Base-by-base conservation (phyloP, 345 rosid species). In the Noccaea caerulescens region DNA sequence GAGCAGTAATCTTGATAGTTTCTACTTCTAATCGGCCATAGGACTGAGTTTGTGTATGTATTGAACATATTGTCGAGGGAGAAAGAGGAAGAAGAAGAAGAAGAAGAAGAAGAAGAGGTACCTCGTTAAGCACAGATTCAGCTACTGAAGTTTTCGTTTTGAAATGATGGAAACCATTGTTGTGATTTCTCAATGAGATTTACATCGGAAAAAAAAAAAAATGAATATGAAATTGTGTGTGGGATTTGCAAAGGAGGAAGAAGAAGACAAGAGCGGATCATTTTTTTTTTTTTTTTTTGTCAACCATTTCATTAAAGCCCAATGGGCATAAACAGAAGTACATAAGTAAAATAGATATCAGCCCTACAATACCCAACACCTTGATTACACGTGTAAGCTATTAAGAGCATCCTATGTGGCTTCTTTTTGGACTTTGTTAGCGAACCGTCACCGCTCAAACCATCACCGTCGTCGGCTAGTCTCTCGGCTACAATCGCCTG, bases 1-100 rank as follows among this genome's bases (percentile, higher is more conserved):
- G 72, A 80, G 75, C 79, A 76, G 79, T 72, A 77, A 53, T 86
- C 96, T 13, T 81, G 73, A 67, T 84, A 72, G 56, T 85, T 89
- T 52, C 75, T 79, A 45, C 62, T 59, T 68, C 83, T 67, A 63
- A 85, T 76, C 4, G 88, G 75, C 55, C 85, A 60, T 33, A 76
- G 30, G 60, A 79, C 52, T 43, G 92, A 86, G 80, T 77, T 82
- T 66, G 79, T 27, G 64, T 77, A 87, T 69, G 85, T 55, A 71
- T 79, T 66, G 75, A 82, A 77, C 92, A 87, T 87, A 7, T 34
- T 52, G 10, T 8, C 3, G 10, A 46, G 20, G 12, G 44, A 55
- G 32, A 11, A 4, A 10, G n/a, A 46, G 7, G 23, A 20, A 20
- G 23, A 20, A 20, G 23, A 20, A 20, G 23, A 18, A 18, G 20